phyloP scores from a whole-genome alignment of 176 grass and related monocot species.

The Ampelocalamus luodianensis region DNA sequence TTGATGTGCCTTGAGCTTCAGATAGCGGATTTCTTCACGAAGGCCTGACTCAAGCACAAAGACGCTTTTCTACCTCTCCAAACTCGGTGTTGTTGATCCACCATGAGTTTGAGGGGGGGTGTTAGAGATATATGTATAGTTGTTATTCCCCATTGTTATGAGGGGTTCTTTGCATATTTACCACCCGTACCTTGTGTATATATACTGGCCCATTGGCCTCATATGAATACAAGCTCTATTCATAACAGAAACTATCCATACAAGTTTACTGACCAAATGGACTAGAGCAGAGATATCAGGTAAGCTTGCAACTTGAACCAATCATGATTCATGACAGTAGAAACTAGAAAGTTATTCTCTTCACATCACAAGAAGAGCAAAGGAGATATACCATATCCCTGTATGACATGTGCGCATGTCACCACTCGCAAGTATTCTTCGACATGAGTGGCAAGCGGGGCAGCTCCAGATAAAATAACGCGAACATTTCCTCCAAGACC shows the following conservation, averaged over 20 bases:
- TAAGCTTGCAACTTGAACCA: conserved; percentile 19
- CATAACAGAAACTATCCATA: background rate
- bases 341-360: background rate
- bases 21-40: too few species aligned
- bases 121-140: too few species aligned
- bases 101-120: too few species aligned
- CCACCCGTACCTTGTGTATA: too few species aligned
- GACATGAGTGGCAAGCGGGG: conserved; percentile 82
- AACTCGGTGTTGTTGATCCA: too few species aligned
- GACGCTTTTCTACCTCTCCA: too few species aligned
- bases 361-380: conserved; percentile 9
- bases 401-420: conserved; percentile 83
- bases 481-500: conserved; percentile 88
- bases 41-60: too few species aligned
- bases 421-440: conserved; percentile 91
- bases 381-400: conserved; percentile 81
- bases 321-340: conserved; percentile 12
- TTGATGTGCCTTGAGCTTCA: too few species aligned
- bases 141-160: too few species aligned
- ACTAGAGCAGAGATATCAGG: conserved; percentile 19
- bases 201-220: too few species aligned
- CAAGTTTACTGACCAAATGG: conserved; percentile 1
- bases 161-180: too few species aligned
- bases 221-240: too few species aligned
- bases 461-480: conserved; percentile 91